Base-by-base conservation (phyloP, 2,329 filamentous ascomycete species). In the Colletotrichum sp. region DNA sequence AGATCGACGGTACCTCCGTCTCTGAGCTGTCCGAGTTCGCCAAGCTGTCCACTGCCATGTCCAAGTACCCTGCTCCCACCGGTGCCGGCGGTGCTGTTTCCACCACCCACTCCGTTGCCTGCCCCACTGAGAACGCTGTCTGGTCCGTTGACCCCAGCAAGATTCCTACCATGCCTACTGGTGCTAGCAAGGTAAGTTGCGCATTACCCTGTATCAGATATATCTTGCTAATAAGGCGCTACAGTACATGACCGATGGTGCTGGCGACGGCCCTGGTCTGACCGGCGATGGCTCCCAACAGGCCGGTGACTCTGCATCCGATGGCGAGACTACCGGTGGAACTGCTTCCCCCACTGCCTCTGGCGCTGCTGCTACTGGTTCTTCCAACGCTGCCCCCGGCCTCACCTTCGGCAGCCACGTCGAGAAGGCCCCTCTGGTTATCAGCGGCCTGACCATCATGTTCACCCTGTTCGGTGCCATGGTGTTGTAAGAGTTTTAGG, bases 21-120 rank as follows among this genome's bases (percentile, higher is more conserved):
- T 87, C 86, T 36, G 90, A 93, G 78, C 86, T 89, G 39, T 77
- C 84, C 55, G 94, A 96, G 81, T 98, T 93, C 85, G 83, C 86
- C 63, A 85, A 85, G 77, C 88, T 91, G 80, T 85, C 88, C 80
- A 83, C 81, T 13, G 89, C 89, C 67, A 83, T 92, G 72, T 79
- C 83, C 68, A 84, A 86, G 68, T 87, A 90, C 83, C 85, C 90
- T 30, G 84, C 86, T 8, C 90, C 91, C 19, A 87, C 85, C 25
- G 90, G 89, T 57, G 78, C 85, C 68, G 90, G 88, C 66, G 90
- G 90, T 73, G 87, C 87, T 78, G 82, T 86, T 30, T 84, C 85
- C 15, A 88, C 88, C 60, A 88, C 89, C 8, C 84, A 88, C 76
- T 80, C 87, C 16, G 84, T 83, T 57, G 80, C 84, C 11, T 92